Evolutionary conservation across 345 rosid species (phyloP), one percentile per base, ranked within the genome.

Genomic region (Brassica rapa): DNA sequence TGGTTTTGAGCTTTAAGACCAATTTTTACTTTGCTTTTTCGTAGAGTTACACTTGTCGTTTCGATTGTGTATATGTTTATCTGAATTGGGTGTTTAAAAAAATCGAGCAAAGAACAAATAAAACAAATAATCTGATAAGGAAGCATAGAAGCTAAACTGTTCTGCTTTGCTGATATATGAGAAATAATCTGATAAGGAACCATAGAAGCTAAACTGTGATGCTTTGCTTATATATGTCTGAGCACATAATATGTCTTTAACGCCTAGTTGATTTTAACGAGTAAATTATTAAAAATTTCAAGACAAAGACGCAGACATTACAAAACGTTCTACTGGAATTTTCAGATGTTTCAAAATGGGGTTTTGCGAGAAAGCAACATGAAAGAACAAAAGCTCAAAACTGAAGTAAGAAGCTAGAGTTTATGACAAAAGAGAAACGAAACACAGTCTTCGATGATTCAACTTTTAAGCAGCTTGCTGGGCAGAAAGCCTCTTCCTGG

Each of bases 401-500:
- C 81, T 35, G 70, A 70, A 64, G 19, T 67, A 9, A 59, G 39
- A 12, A 66, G 30, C 19, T 14, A 68, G 57, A 68, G 75, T 70
- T 63, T 29, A 61, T 49, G 32, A 0, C 4, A 21, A 63, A 21
- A 63, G 59, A 60, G 67, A 70, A 53, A 77, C 15, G 3, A 56
- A 70, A 70, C 0, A 7, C 0, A 7, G 65, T 3, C 19, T 35
- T 3, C 1, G 33, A 68, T 55, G 30, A 62, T 11, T 53, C 11
- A 12, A 9, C 6, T 65, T 32, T 80, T 61, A 81, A 63, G 84
- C 81, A 81, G 84, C 84, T 72, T 77, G 78, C 68, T 53, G 23
- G 1, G 9, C 84, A 14, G 91, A 86, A 56, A 83, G 86, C 85
- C 93, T 89, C 90, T 86, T 92, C 85, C 87, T 87, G 2, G 97